phyloP scores from a whole-genome alignment of 2,329 filamentous ascomycete genomes.

The Epicoccum nigrum region DNA sequence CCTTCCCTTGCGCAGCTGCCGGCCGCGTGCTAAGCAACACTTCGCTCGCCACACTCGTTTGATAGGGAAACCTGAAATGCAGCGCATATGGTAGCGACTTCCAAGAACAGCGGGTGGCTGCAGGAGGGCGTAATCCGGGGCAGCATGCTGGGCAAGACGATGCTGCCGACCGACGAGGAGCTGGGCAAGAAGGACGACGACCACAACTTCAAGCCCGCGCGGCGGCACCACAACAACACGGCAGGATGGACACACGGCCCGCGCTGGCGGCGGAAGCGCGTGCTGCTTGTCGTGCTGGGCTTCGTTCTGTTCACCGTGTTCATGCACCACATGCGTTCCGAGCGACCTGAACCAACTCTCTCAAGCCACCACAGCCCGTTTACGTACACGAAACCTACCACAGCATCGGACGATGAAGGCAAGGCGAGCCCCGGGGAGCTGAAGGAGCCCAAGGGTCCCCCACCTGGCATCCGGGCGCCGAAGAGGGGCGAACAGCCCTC shows the following conservation, averaged over 20 bases:
- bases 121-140: constrained; percentile 32
- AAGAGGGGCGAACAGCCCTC: constrained; percentile 22
- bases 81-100: constrained; percentile 32
- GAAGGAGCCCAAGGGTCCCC: constrained; percentile 35
- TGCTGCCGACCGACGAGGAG: constrained; percentile 64
- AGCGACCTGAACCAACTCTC: not conserved
- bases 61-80: constrained; percentile 11
- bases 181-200: constrained; percentile 70
- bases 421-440: constrained; percentile 17
- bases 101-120: constrained; percentile 35
- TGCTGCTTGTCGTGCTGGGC: constrained; percentile 44
- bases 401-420: not conserved
- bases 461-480: constrained; percentile 30
- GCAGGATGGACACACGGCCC: constrained; percentile 33
- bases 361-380: not conserved
- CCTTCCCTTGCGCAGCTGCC: constrained; percentile 25
- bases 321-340: constrained; percentile 50
- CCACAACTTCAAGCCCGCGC: constrained; percentile 52
- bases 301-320: constrained; percentile 66
- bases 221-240: constrained; percentile 43
- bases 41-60: not conserved
- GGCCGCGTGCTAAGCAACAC: constrained; percentile 21
- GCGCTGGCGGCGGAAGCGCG: constrained; percentile 59
- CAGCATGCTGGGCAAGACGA: constrained; percentile 48
- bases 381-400: no score